Conservation (phyloP, 495 filamentous ascomycete species). For the Rusavskia elegans region DNA sequence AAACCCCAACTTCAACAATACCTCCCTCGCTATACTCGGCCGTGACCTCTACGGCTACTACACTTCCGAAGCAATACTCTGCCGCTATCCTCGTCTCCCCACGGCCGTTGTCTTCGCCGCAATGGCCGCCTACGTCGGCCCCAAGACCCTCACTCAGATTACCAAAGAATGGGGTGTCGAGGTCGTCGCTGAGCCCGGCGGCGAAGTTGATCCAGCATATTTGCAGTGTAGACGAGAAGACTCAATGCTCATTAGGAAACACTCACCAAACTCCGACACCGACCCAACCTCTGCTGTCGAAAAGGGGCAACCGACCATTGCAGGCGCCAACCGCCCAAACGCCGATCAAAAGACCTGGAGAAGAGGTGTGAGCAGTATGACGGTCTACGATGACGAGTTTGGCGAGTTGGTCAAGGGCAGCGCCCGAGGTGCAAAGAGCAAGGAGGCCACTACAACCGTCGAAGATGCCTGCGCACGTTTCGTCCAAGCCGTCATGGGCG, state of each 20-base stretch:
- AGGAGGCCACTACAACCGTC: constrained; percentile 22
- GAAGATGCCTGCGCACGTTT: constrained; percentile 45
- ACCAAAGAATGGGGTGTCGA: constrained; percentile 84
- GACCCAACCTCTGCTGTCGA: constrained; percentile 19
- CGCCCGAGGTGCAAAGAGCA: constrained; percentile 8
- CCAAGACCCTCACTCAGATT: constrained; percentile 49
- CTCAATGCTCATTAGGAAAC: not conserved
- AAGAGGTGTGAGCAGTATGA: constrained; percentile 49
- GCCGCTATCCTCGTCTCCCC: constrained; percentile 77
- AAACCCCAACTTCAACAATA: constrained; percentile 62
- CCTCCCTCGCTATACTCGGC: constrained; percentile 66
- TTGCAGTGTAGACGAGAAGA: constrained; percentile 52
- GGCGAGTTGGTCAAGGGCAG: constrained; percentile 38
- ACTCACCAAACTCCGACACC: constrained; percentile 25
- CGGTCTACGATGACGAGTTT: constrained; percentile 68
- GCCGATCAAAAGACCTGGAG: constrained; percentile 31
- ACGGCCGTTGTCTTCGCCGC: constrained; percentile 67
- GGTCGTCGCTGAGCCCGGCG: constrained; percentile 61
- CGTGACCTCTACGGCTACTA: constrained; percentile 71
- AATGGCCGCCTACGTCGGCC: constrained; percentile 66
- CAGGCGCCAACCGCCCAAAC: constrained; percentile 11
- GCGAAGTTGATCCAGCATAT: constrained; percentile 85
- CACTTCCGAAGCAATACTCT: constrained; percentile 71
- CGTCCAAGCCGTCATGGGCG: constrained; percentile 65
- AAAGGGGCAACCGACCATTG: constrained; percentile 17